These are phyloP conservation scores for Aureobasidium pullulans DNA, from an alignment of 2,329 filamentous ascomycete genomes.

Conservation along the genomic window DNA sequence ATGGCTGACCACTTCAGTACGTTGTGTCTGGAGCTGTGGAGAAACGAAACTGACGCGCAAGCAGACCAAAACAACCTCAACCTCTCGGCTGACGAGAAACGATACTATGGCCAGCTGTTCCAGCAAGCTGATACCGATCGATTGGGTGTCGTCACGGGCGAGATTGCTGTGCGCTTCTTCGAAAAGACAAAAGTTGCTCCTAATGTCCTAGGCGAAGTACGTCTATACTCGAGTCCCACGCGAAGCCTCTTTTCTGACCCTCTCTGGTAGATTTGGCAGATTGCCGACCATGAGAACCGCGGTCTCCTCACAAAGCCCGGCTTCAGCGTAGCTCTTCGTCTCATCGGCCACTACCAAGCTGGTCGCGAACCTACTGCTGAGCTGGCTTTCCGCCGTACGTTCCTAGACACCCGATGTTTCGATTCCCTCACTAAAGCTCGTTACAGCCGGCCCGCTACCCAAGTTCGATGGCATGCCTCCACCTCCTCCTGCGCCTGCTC, in stretches of 20 bases:
- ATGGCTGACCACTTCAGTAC: constrained; percentile 16
- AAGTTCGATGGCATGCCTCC: constrained; percentile 74
- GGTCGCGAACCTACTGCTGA: constrained; percentile 74
- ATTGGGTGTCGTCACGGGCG: constrained; percentile 89
- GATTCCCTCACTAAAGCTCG: constrained; percentile 20
- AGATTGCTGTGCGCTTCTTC: constrained; percentile 95
- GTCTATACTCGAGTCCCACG: constrained; percentile 24
- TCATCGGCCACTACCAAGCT: constrained; percentile 93
- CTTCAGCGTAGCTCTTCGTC: constrained; percentile 84
- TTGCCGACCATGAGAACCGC: constrained; percentile 93
- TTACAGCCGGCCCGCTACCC: constrained; percentile 68
- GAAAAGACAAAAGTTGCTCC: constrained; percentile 89
- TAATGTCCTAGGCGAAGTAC: constrained; percentile 76
- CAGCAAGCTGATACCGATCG: constrained; percentile 85
- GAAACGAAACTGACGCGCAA: constrained; percentile 10
- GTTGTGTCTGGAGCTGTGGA: background rate
- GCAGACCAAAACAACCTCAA: constrained; percentile 44
- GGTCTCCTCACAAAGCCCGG: constrained; percentile 87
- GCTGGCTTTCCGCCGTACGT: constrained; percentile 67
- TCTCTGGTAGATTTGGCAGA: constrained; percentile 84
- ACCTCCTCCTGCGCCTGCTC: constrained; percentile 28
- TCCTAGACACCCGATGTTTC: background rate
- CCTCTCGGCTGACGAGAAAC: constrained; percentile 85
- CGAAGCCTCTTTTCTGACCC: background rate
- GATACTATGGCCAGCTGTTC: constrained; percentile 87